Base-by-base conservation (phyloP, 305 asterid genomes). In the Nicotiana rustica region DNA sequence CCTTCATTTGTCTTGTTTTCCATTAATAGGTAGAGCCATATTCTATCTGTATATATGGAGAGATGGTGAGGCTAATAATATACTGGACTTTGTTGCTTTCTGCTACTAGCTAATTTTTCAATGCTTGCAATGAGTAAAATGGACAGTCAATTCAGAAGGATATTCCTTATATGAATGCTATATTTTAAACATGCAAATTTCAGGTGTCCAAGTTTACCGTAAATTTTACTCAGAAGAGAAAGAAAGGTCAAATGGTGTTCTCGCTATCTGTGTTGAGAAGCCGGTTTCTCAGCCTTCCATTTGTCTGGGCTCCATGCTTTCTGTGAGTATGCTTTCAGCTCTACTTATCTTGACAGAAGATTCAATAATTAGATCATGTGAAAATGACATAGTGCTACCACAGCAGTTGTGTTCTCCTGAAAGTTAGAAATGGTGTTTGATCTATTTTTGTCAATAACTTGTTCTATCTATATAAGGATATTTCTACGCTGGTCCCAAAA, bases 191-290 rank as follows among this genome's bases (percentile, higher is more conserved):
- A 12, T 82, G 73, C 67, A 33, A 31, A 77, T 86, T 79, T 83
- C 92, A 94, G 99, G 99, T 82, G 93, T 91, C 85, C 90, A 89
- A 87, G 83, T 93, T 77, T 95, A 93, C 84, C 85, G 99, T 83
- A 91, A 84, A 66, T 94, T 95, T 84, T 95, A 95, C 83, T 83
- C 97, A 25, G 93, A 91, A 85, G 96, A 92, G 90, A 94, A 91
- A 89, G 99, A 95, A 88, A 88, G 70, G 78, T 86, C 85, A 31
- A 91, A 91, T 81, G 99, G 98, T 10, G 97, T 93, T 73, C 86
- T 94, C 90, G 97, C 97, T 59, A 89, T 94, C 71, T 82, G 87
- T 83, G 87, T 91, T 79, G 81, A 52, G 61, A 83, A 52, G 80
- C 89, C 92, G 78, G 69, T 83, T 77, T 87, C 91, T 55, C 93